A percentile compares a stretch with the other conserved stretches of the same genome.
These are phyloP conservation scores for Lentinula edodes DNA, from an alignment of 768 basidiomycete species.

Conservation along the genomic window DNA sequence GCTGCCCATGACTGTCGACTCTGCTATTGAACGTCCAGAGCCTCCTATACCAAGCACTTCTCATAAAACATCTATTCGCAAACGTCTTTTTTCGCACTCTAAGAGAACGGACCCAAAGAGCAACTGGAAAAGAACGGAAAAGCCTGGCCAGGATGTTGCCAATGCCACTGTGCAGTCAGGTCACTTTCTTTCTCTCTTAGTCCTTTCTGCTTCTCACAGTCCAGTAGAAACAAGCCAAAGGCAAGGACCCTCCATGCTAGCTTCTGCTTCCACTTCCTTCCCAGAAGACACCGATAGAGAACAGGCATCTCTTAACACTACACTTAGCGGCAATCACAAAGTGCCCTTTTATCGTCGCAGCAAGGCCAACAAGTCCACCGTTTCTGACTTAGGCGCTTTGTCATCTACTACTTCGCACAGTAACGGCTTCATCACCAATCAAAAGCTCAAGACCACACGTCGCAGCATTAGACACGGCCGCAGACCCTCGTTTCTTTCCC, in stretches of 20 bases:
- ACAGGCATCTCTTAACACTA: conserved; percentile 34
- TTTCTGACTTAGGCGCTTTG: conserved; percentile 25
- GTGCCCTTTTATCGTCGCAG: conserved; percentile 38
- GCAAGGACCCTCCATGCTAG: conserved; percentile 10
- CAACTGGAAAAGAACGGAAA: conserved; percentile 6
- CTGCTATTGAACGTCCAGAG: conserved; percentile 7
- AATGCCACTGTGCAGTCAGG: conserved; percentile 16
- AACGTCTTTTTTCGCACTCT: conserved; percentile 25
- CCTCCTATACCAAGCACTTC: conserved; percentile 7
- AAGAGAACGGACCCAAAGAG: conserved; percentile 11
- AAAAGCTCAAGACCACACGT: conserved; percentile 6
- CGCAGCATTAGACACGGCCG: conserved; percentile 8
- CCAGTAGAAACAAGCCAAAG: neutral
- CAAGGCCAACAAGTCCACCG: conserved; percentile 29
- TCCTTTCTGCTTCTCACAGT: neutral
- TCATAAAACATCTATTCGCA: conserved; percentile 25
- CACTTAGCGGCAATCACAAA: conserved; percentile 25
- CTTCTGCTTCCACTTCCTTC: conserved; percentile 14
- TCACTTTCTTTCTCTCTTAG: neutral
- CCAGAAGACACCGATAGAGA: conserved; percentile 28
- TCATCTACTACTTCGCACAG: conserved; percentile 23
- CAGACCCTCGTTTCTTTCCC: conserved; percentile 24
- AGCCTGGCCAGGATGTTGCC: conserved; percentile 10
- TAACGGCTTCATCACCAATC: conserved; percentile 24
- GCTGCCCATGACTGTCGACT: neutral